Evolutionary conservation across 2,329 filamentous ascomycete genomes (phyloP).

Genomic region (Hymenoscyphus occultus): DNA sequence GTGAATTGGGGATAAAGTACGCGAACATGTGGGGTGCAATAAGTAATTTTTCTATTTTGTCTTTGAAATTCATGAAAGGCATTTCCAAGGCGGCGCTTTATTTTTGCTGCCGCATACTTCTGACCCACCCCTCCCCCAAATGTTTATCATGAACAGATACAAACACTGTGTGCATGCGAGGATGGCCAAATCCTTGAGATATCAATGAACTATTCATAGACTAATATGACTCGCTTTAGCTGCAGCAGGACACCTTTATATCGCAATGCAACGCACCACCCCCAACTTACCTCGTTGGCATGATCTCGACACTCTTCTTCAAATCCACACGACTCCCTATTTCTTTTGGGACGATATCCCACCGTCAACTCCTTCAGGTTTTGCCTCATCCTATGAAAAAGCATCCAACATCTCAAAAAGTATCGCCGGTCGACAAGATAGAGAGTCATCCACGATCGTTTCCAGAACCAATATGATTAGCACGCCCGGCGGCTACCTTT

Average conservation of each 20-base stretch:
- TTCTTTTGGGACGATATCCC: constrained; percentile 15
- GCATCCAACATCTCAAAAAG: neutral
- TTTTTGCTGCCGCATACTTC: neutral
- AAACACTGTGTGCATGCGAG: no score
- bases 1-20: constrained; percentile 12
- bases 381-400: neutral
- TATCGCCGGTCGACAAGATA: neutral
- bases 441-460: neutral
- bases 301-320: constrained; percentile 23
- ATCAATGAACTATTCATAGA: neutral
- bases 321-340: constrained; percentile 17
- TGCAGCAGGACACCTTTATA: constrained; percentile 22
- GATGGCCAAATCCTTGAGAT: no score
- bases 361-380: constrained; percentile 5
- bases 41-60: constrained; percentile 3
- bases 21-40: constrained; percentile 16
- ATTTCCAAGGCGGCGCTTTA: neutral
- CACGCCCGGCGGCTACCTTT: neutral
- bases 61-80: neutral
- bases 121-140: no score
- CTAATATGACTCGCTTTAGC: constrained; percentile 3
- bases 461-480: no score
- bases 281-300: constrained; percentile 15
- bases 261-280: constrained; percentile 17
- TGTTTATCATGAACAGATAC: no score